Evolutionary conservation across 768 basidiomycete genomes (phyloP).

Genomic region (Suillus fuscotomentosus): DNA sequence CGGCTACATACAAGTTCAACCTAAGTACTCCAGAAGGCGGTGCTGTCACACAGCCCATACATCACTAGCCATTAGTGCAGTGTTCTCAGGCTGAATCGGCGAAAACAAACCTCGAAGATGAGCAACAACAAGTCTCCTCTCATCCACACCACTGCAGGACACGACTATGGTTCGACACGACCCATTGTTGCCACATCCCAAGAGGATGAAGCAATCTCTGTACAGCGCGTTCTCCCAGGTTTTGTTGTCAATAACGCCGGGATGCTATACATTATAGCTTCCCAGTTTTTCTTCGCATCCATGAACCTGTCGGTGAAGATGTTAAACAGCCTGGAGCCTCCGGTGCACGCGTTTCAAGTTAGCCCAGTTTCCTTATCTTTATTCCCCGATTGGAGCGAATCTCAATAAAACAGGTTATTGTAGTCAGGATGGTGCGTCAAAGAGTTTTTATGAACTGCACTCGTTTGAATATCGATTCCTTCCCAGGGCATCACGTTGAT

Average conservation of each 20-base stretch:
- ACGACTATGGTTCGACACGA: neutral
- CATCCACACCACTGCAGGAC: too few species aligned
- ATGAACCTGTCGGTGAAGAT: constrained; percentile 67
- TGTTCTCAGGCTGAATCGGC: neutral
- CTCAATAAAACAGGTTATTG: constrained; percentile 41
- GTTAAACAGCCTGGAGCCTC: constrained; percentile 54
- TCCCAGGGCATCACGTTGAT: constrained; percentile 50
- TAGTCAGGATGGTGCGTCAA: constrained; percentile 54
- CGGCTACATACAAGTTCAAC: too few species aligned
- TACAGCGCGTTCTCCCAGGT: neutral
- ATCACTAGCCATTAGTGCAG: neutral
- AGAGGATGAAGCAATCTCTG: neutral
- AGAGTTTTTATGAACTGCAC: neutral
- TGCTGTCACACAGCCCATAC: neutral
- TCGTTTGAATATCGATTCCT: neutral
- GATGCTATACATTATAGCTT: constrained; percentile 53
- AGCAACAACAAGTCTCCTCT: neutral
- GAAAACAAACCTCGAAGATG: neutral
- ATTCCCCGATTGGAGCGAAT: neutral
- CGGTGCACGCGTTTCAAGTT: constrained; percentile 59
- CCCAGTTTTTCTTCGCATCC: constrained; percentile 59
- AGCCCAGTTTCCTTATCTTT: constrained; percentile 7
- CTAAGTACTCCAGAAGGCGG: too few species aligned
- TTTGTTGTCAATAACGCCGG: constrained; percentile 46
- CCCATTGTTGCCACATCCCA: neutral